Conservation (phyloP, 2,329 filamentous ascomycete species). For the Fusarium pseudocircinatum region DNA sequence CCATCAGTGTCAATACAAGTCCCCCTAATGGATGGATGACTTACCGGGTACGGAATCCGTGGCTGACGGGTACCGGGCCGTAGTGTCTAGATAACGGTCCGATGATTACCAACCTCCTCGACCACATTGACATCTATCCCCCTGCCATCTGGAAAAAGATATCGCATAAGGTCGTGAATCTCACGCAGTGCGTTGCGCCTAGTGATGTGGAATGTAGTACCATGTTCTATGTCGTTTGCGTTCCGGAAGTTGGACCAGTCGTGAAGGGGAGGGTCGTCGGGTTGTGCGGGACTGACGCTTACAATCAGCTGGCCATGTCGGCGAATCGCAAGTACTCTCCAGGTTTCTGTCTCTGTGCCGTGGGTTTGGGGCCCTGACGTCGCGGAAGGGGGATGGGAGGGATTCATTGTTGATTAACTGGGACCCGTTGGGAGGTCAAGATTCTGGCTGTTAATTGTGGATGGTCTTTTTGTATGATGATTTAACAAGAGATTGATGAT, state of each 20-base stretch:
- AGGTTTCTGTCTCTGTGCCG: too few relatives aligned
- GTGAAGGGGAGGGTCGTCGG: background rate
- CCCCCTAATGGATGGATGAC: background rate
- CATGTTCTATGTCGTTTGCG: accelerated
- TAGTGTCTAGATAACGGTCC: background rate
- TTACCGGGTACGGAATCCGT: background rate
- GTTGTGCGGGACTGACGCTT: background rate
- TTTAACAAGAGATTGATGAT: background rate
- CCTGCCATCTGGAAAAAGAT: too few relatives aligned
- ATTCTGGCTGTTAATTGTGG: background rate
- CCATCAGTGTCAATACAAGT: background rate
- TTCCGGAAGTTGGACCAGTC: background rate
- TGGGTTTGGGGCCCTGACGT: too few relatives aligned
- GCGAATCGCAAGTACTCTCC: too few relatives aligned
- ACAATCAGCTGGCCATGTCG: accelerated
- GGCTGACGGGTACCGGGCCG: background rate
- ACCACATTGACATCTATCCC: too few relatives aligned
- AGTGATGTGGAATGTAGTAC: background rate
- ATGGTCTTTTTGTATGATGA: background rate
- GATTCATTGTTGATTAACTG: too few relatives aligned
- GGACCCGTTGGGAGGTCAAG: too few relatives aligned
- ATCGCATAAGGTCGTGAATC: background rate
- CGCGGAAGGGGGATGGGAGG: too few relatives aligned
- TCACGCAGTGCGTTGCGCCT: background rate
- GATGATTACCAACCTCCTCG: too few relatives aligned